A percentile compares a stretch with the other conserved stretches of the same genome.
phyloP scores from a whole-genome alignment of 805 yeast genomes.

The Ascoidea rubescens region DNA sequence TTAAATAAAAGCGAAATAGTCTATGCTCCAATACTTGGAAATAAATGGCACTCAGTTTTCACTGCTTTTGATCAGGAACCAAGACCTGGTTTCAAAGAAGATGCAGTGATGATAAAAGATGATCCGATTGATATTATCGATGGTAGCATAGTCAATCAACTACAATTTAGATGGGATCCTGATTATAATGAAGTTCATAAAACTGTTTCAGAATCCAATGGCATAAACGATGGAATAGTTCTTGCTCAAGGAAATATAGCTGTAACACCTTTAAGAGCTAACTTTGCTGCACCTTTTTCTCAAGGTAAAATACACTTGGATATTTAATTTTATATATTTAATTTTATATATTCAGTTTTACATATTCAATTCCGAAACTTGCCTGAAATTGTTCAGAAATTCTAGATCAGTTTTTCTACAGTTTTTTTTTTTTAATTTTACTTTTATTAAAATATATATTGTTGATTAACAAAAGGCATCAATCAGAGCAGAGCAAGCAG shows the following conservation, averaged over 20 bases:
- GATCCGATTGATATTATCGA: slow-evolving; percentile 32
- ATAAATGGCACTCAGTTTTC: slow-evolving; percentile 66
- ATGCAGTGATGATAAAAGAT: slow-evolving; percentile 7
- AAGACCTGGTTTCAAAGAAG: slow-evolving; percentile 8
- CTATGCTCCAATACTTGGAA: slow-evolving; percentile 70
- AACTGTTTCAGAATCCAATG: slow-evolving; percentile 27
- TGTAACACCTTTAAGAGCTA: slow-evolving; percentile 62
- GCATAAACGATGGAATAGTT: slow-evolving; percentile 57
- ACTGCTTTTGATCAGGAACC: slow-evolving; percentile 7
- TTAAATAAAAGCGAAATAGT: slow-evolving; percentile 43
- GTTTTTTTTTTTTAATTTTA: too few species aligned
- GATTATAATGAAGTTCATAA: slow-evolving; percentile 57
- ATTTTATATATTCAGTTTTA: too few species aligned
- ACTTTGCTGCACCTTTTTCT: slow-evolving; percentile 42
- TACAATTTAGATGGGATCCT: slow-evolving; percentile 72
- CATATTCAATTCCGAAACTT: too few species aligned
- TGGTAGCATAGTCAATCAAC: slow-evolving; percentile 25
- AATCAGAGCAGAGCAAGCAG: too few species aligned
- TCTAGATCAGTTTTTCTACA: too few species aligned
- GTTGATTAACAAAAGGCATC: too few species aligned
- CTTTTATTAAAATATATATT: too few species aligned
- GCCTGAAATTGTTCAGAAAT: too few species aligned
- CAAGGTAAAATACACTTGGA: slow-evolving; percentile 43
- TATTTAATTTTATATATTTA: slow-evolving; percentile 17
- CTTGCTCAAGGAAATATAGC: slow-evolving; percentile 50